A percentile compares a stretch with the other conserved stretches of the same genome.
phyloP scores from a whole-genome alignment of 2,329 filamentous ascomycete genomes.

The Metarhizium robertsii region DNA sequence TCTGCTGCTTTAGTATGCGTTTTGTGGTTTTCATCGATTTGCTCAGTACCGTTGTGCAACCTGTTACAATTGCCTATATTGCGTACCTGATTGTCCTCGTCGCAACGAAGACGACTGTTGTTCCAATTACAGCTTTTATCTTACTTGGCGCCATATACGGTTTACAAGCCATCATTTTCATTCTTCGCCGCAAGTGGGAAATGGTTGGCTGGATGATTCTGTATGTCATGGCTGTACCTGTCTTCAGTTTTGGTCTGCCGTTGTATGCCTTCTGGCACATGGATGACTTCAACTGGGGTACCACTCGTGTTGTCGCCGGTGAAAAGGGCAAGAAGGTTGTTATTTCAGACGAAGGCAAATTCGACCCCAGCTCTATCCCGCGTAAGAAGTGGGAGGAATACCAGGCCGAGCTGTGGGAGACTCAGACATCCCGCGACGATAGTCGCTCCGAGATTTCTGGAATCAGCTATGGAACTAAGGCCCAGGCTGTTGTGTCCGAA shows the following conservation, averaged over 20 bases:
- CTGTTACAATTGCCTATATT: slow-evolving; percentile 84
- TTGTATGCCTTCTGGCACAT: slow-evolving; percentile 98
- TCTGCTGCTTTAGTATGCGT: slow-evolving; percentile 99
- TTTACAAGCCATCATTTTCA: slow-evolving; percentile 95
- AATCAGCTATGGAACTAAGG: slow-evolving; percentile 88
- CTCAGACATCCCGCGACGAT: slow-evolving; percentile 76
- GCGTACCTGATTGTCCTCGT: slow-evolving; percentile 78
- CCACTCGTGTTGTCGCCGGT: slow-evolving; percentile 92
- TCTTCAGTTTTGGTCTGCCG: slow-evolving; percentile 85
- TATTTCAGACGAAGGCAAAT: slow-evolving; percentile 95
- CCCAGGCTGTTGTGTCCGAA: slow-evolving; percentile 54
- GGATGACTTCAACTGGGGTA: slow-evolving; percentile 99
- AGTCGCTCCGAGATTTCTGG: slow-evolving; percentile 82
- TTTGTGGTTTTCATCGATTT: slow-evolving; percentile 95
- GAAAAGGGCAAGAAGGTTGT: slow-evolving; percentile 89
- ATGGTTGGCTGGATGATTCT: slow-evolving; percentile 99
- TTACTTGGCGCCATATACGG: slow-evolving; percentile 93
- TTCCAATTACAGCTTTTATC: slow-evolving; percentile 82
- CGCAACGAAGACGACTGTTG: slow-evolving; percentile 46
- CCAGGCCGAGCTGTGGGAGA: slow-evolving; percentile 95
- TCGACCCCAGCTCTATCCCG: slow-evolving; percentile 84
- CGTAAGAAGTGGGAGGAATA: slow-evolving; percentile 99
- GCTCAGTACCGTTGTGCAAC: slow-evolving; percentile 83
- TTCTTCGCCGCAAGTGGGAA: slow-evolving; percentile 93
- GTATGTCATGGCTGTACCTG: slow-evolving; percentile 81